Base-by-base conservation (phyloP, 768 basidiomycete species). In the Tylopilus plumbeoviolaceoides region DNA sequence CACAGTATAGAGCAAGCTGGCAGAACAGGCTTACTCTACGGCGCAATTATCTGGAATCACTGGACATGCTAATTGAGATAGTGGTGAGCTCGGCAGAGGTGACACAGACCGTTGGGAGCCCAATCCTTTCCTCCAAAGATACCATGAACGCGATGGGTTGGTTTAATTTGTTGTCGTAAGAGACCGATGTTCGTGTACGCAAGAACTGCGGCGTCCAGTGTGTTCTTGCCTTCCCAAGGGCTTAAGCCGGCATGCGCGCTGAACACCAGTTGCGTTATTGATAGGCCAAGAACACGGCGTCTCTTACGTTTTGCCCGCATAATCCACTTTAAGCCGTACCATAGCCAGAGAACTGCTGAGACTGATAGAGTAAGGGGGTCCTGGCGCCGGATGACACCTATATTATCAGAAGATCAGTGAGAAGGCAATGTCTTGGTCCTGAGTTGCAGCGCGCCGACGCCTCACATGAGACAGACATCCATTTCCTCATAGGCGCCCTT, bases 141-240 rank as follows among this genome's bases (percentile, higher is more conserved):
- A 0, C 89, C 89, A 60, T 95, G 90, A 4, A 92, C 80, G 40
- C 90, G 83, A 59, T 86, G 80, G 0, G 82, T 83, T 0, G 92
- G 89, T 50, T 78, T 77, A 12, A 91, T 75, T 61, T 95, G 91
- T 65, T 95, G 92, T 10, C 92, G 81, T 25, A 95, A 73, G 7
- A 83, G 80, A 0, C 88, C 83, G n/a, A 95, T 80, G 55, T 82
- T 87, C 47, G 79, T 87, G 63, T 93, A 93, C 11, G 87, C 86
- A 4, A 90, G 74, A 3, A 92, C 86, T 12, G 89, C 90, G 1
- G 92, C 91, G 62, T 95, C 91, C 7, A 91, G 72, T 1, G 90
- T 87, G 58, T 93, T 92, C 56, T 75, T 77, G 1, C 89, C 90
- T 61, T 91, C 87, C 90, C 90, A 92, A 18, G 90, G 91, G 17